These are phyloP conservation scores for Bipolaris sorokiniana DNA, from an alignment of 2,329 filamentous ascomycete genomes.

Conservation along the genomic window DNA sequence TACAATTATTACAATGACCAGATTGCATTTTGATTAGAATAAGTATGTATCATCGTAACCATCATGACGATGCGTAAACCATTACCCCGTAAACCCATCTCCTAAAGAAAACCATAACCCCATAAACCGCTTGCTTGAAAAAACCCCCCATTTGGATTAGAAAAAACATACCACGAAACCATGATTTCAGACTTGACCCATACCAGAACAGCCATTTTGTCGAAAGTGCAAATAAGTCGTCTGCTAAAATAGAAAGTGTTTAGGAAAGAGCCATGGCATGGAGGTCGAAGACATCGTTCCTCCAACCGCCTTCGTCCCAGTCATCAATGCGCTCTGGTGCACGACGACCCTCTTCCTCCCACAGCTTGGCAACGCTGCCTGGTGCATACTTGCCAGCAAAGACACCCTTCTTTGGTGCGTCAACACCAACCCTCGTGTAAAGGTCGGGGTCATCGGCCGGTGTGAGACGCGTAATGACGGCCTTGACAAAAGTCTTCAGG, in stretches of 20 bases:
- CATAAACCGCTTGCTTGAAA: background rate
- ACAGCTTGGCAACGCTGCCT: conserved; percentile 86
- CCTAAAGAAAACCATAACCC: background rate
- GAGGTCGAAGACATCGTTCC: conserved; percentile 79
- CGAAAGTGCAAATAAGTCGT: background rate
- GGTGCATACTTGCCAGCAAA: conserved; percentile 89
- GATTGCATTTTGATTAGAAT: background rate
- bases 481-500: conserved; percentile 79
- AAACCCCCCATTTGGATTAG: background rate
- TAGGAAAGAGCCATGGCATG: conserved; percentile 45
- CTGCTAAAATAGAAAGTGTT: background rate
- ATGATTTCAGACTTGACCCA: background rate
- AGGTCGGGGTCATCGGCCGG: conserved; percentile 77
- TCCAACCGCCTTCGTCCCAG: conserved; percentile 74
- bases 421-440: conserved; percentile 74
- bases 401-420: conserved; percentile 64
- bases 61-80: background rate
- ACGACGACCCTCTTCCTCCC: conserved; percentile 76
- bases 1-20: background rate
- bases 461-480: conserved; percentile 76
- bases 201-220: background rate
- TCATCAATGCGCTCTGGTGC: conserved; percentile 78
- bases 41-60: background rate
- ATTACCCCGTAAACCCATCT: background rate
- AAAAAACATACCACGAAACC: background rate